phyloP scores from a whole-genome alignment of 352 stramenopile species.

The Pythium folliculosum region DNA sequence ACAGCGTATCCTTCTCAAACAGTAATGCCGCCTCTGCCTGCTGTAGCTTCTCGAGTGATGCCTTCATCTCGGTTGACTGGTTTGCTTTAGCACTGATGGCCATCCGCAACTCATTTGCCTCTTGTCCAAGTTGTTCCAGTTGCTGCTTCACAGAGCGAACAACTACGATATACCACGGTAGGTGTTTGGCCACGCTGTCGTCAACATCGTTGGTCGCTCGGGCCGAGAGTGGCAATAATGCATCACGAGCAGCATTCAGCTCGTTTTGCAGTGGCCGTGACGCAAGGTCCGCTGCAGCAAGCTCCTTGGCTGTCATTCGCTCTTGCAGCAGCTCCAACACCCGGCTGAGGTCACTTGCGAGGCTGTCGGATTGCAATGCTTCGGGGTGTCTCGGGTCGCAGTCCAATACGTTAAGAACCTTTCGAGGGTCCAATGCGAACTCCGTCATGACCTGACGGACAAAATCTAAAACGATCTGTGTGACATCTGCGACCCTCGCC shows the following conservation, averaged over 20 bases:
- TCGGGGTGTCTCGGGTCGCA: slow-evolving; percentile 38
- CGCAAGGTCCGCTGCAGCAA: slow-evolving; percentile 32
- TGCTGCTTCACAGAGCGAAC: slow-evolving; percentile 37
- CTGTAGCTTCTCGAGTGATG: slow-evolving; percentile 37
- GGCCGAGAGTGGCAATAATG: slow-evolving; percentile 31
- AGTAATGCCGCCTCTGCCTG: slow-evolving; percentile 54
- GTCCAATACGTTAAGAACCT: slow-evolving; percentile 23
- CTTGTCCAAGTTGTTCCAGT: slow-evolving; percentile 31
- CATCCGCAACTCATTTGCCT: slow-evolving; percentile 26
- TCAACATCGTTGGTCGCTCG: slow-evolving; percentile 14
- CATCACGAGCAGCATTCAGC: slow-evolving; percentile 49
- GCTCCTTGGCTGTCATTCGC: slow-evolving; percentile 23
- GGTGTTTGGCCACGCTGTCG: slow-evolving; percentile 39
- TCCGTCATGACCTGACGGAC: slow-evolving; percentile 27
- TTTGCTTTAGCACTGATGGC: slow-evolving; percentile 28
- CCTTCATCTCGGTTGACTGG: slow-evolving; percentile 32
- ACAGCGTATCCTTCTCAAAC: slow-evolving; percentile 72
- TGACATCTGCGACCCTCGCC: slow-evolving; percentile 15
- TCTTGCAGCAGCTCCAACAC: slow-evolving; percentile 30
- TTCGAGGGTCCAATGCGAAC: slow-evolving; percentile 25
- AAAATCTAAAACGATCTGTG: slow-evolving; percentile 22
- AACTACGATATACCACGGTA: slow-evolving; percentile 62
- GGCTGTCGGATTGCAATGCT: slow-evolving; percentile 30
- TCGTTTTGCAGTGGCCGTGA: slow-evolving; percentile 41
- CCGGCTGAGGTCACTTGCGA: slow-evolving; percentile 25